Percentiles rank a stretch among this genome's conserved stretches.
These are phyloP conservation scores for Trichoderma asperellum DNA, from an alignment of 2,329 filamentous ascomycete species.

Conservation along the genomic window DNA sequence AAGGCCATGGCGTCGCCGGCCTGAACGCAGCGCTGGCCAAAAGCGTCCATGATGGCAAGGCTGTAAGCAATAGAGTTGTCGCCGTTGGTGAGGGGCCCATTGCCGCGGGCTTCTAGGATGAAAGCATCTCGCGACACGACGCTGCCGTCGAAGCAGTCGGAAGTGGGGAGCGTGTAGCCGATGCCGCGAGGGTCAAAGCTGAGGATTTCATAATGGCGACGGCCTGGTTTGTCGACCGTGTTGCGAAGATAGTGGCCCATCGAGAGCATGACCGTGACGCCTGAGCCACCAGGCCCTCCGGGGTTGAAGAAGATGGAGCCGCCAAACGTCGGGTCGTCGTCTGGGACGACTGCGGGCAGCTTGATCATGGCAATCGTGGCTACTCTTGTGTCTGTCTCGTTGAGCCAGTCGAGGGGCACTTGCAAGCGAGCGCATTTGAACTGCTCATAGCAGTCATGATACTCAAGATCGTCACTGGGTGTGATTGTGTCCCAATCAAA, in stretches of 20 bases:
- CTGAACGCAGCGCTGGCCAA: conserved; percentile 39
- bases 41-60: conserved; percentile 36
- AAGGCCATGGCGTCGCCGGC: conserved; percentile 40
- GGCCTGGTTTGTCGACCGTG: conserved; percentile 36
- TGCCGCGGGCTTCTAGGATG: conserved; percentile 39
- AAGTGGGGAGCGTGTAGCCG: conserved; percentile 42
- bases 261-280: conserved; percentile 39
- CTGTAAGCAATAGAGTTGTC: conserved; percentile 35
- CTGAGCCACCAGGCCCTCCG: conserved; percentile 51
- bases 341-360: conserved; percentile 45
- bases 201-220: conserved; percentile 47
- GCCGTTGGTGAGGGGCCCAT: conserved; percentile 36
- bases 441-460: conserved; percentile 46
- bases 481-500: conserved; percentile 46
- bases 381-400: conserved; percentile 36
- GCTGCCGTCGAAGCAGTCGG: conserved; percentile 45
- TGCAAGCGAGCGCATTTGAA: conserved; percentile 48
- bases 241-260: conserved; percentile 39
- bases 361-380: conserved; percentile 49
- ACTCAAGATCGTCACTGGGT: conserved; percentile 44
- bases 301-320: conserved; percentile 51
- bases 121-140: conserved; percentile 39
- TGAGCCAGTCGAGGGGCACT: conserved; percentile 50
- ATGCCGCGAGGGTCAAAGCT: conserved; percentile 52
- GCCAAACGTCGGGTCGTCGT: conserved; percentile 45